These are phyloP conservation scores for Gossypium laxum DNA, from an alignment of 441 rosid genomes.

Conservation along the genomic window DNA sequence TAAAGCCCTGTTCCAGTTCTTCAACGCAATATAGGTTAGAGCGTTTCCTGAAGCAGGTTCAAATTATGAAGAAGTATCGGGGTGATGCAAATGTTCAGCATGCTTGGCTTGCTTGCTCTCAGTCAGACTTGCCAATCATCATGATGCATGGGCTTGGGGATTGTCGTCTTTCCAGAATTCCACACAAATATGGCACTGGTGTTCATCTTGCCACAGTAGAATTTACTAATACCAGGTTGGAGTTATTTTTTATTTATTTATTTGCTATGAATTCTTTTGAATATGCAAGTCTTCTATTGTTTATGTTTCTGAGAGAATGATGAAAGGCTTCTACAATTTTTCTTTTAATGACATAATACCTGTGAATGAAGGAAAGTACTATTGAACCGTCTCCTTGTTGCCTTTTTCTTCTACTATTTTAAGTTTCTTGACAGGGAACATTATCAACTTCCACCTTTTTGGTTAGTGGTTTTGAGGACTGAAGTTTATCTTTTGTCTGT, in stretches of 20 bases:
- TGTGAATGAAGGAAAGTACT: neutral
- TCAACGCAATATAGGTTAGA: conserved; percentile 43
- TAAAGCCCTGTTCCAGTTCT: conserved; percentile 37
- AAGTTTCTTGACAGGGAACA: neutral
- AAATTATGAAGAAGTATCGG: conserved; percentile 50
- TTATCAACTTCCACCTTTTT: neutral
- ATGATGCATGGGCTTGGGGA: conserved; percentile 57
- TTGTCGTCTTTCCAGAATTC: conserved; percentile 42
- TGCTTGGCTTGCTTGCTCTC: conserved; percentile 85
- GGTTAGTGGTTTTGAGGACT: neutral
- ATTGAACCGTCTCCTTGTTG: neutral
- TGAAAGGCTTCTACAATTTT: neutral
- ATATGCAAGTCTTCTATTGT: neutral
- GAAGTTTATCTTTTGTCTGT: conserved; percentile 18
- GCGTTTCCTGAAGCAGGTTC: conserved; percentile 68
- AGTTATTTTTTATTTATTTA: neutral
- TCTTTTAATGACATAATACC: neutral
- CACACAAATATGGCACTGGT: conserved; percentile 58
- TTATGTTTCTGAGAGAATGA: neutral
- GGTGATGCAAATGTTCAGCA: conserved; percentile 69
- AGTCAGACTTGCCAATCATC: conserved; percentile 33
- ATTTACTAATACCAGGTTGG: conserved; percentile 54
- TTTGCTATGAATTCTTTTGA: neutral
- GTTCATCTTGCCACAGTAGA: conserved; percentile 63
- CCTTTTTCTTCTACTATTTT: neutral